A percentile compares a stretch with the other conserved stretches of the same genome.
Conservation (phyloP, 345 rosid species). For the Salix arbutifolia region DNA sequence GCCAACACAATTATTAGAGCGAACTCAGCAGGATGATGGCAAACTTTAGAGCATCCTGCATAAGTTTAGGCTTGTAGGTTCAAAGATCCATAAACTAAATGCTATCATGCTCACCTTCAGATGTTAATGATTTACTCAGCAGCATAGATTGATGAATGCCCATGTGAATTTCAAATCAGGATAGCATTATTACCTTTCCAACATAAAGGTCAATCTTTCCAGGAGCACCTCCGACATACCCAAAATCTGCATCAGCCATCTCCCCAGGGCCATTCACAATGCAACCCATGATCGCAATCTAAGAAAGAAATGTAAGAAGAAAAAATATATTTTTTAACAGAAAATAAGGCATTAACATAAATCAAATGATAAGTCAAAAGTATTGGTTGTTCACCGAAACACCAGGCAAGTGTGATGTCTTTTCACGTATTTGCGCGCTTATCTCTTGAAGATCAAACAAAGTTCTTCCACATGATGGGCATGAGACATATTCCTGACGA, state of each 20-base stretch:
- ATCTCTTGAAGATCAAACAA: constrained; percentile 94
- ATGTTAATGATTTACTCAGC: neutral
- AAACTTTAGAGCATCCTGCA: neutral
- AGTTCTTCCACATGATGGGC: constrained; percentile 98
- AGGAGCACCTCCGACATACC: constrained; percentile 95
- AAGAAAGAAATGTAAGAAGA: neutral
- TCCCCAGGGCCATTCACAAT: constrained; percentile 98
- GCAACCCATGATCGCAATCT: constrained; percentile 99
- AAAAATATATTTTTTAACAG: neutral
- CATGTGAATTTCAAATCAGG: constrained; percentile 1
- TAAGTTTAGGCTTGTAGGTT: neutral
- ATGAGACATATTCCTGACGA: constrained; percentile 84
- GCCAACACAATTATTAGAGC: too few species aligned
- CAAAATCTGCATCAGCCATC: constrained; percentile 99
- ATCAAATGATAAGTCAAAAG: constrained; percentile 3
- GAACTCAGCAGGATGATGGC: neutral
- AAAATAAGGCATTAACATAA: neutral
- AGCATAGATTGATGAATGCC: neutral
- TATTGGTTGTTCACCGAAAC: constrained; percentile 59
- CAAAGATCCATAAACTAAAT: neutral
- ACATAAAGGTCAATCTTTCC: constrained; percentile 96
- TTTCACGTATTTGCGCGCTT: constrained; percentile 86
- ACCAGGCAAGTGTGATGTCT: constrained; percentile 94
- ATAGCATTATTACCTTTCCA: constrained; percentile 63
- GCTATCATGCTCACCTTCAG: neutral